Conservation (phyloP, 2,329 filamentous ascomycete species). For the Huntiella bhutanensis region DNA sequence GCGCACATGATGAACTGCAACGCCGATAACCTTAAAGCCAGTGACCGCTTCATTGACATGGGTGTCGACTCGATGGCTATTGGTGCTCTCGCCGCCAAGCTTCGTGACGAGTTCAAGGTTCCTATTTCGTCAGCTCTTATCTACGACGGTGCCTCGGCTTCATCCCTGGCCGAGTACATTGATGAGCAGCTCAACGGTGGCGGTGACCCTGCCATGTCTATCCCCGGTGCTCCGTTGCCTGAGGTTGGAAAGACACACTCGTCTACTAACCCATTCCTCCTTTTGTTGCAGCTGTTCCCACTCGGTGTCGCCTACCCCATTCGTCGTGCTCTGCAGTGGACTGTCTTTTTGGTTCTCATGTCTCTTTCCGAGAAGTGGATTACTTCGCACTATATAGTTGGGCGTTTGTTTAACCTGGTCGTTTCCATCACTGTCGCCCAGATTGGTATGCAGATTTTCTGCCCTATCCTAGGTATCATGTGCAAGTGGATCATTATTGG, state of each 20-base stretch:
- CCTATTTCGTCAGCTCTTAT: conserved; percentile 31
- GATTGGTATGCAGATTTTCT: conserved; percentile 20
- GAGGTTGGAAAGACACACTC: conserved; percentile 25
- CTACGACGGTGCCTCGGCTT: conserved; percentile 29
- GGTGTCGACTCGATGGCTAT: conserved; percentile 36
- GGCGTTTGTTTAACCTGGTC: conserved; percentile 29
- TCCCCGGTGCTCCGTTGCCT: conserved; percentile 13
- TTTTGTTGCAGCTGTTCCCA: conserved; percentile 32
- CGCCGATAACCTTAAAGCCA: conserved; percentile 20
- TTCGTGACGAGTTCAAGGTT: conserved; percentile 30
- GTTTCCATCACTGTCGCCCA: conserved; percentile 26
- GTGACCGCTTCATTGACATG: conserved; percentile 29
- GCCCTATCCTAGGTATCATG: conserved; percentile 28
- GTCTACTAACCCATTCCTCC: conserved; percentile 29
- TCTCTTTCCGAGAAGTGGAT: conserved; percentile 22
- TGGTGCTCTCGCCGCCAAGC: conserved; percentile 29
- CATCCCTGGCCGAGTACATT: conserved; percentile 21
- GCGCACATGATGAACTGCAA: conserved; percentile 25
- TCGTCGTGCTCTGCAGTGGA: conserved; percentile 32
- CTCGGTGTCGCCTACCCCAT: conserved; percentile 30
- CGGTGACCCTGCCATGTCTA: conserved; percentile 9
- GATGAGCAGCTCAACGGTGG: conserved; percentile 16
- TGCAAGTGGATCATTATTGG: conserved; percentile 38
- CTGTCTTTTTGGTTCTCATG: conserved; percentile 29
- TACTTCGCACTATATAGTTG: conserved; percentile 22